Conservation (phyloP, 768 basidiomycete species). For the Pseudohyphozyma bogoriensis region DNA sequence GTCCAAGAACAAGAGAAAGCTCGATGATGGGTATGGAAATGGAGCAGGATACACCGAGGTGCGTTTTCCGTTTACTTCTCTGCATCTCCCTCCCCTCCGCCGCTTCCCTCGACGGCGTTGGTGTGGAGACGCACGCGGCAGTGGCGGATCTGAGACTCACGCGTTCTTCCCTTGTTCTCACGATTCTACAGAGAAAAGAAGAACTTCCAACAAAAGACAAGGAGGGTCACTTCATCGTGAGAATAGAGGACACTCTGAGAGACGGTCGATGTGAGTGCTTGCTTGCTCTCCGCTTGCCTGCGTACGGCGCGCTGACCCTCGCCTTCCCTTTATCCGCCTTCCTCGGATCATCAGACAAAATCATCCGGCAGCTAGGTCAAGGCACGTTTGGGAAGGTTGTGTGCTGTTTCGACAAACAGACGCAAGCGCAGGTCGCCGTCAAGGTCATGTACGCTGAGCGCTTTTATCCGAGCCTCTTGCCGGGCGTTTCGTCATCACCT, state of each 20-base stretch:
- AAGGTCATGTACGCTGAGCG: constrained; percentile 61
- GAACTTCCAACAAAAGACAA: constrained; percentile 51
- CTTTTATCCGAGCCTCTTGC: background rate
- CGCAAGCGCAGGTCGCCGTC: constrained; percentile 74
- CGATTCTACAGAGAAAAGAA: background rate
- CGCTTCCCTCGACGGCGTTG: background rate
- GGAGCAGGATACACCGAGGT: background rate
- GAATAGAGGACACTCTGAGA: constrained; percentile 79
- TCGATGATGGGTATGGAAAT: background rate
- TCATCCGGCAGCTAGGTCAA: constrained; percentile 80
- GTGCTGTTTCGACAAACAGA: constrained; percentile 72
- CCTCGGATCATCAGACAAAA: constrained; percentile 44
- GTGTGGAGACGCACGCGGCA: background rate
- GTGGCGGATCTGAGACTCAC: background rate
- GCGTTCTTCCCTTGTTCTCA: background rate
- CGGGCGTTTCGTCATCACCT: background rate
- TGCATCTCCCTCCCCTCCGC: background rate
- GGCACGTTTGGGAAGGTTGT: constrained; percentile 99
- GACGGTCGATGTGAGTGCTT: constrained; percentile 35
- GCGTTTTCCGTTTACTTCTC: background rate
- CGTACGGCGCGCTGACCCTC: constrained; percentile 9
- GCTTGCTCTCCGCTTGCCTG: constrained; percentile 6
- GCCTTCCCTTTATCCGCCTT: constrained; percentile 16
- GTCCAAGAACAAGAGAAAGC: constrained; percentile 7
- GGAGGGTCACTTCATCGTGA: constrained; percentile 96